Evolutionary conservation across 2,329 filamentous ascomycete species (phyloP).

Genomic region (Pseudogymnoascus sp.): DNA sequence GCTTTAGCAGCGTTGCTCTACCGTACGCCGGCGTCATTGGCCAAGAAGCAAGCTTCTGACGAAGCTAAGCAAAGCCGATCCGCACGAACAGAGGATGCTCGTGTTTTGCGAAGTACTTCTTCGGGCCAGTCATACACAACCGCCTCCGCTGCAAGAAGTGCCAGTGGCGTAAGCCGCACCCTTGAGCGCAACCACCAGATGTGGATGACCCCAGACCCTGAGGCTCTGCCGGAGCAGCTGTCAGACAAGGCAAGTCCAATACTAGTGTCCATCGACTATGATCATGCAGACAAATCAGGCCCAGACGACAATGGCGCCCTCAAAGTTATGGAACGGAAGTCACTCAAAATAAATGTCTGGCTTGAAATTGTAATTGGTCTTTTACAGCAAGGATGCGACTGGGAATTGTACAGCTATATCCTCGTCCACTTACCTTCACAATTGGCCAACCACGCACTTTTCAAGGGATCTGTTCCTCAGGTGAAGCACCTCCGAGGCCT

Average conservation of each 20-base stretch:
- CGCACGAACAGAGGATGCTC: conserved; percentile 32
- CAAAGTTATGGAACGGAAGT: conserved; percentile 4
- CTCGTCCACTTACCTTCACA: conserved; percentile 81
- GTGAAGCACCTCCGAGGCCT: conserved; percentile 68
- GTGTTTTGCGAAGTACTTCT: conserved; percentile 27
- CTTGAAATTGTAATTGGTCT: conserved; percentile 69
- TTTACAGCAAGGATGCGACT: conserved; percentile 68
- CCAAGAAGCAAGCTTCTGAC: conserved; percentile 33
- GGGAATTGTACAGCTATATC: conserved; percentile 89
- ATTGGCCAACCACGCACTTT: conserved; percentile 81
- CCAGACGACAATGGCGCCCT: conserved; percentile 6
- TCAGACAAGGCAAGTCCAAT: conserved; percentile 28
- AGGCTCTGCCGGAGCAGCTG: conserved; percentile 43
- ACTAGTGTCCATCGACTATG: conserved; percentile 21
- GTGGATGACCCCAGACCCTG: conserved; percentile 51
- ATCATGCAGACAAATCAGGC: conserved; percentile 2
- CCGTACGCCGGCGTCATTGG: conserved; percentile 48
- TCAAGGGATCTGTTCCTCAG: conserved; percentile 63
- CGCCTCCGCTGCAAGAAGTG: conserved; percentile 28
- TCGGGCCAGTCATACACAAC: conserved; percentile 23
- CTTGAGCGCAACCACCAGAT: conserved; percentile 41
- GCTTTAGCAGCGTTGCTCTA: conserved; percentile 65
- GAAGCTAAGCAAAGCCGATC: conserved; percentile 35
- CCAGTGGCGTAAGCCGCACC: conserved; percentile 23
- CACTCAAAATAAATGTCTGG: conserved; percentile 42